phyloP scores from a whole-genome alignment of 768 basidiomycete genomes.

The Pisolithus sp. region DNA sequence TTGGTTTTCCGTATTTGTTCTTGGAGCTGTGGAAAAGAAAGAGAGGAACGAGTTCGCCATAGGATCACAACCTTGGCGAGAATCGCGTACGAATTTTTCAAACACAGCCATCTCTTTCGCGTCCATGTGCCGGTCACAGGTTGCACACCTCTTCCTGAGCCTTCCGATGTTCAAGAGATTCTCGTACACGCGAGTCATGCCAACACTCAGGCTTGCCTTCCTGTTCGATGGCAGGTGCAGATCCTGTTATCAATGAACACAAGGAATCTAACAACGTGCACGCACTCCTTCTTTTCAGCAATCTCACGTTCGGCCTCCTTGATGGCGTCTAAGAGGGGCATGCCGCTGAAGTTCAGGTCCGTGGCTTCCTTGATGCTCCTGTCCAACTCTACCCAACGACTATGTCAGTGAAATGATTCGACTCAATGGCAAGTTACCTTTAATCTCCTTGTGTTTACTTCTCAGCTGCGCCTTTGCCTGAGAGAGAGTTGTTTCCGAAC shows the following conservation, averaged over 20 bases:
- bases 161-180: conserved; percentile 51
- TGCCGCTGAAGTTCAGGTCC: conserved; percentile 22
- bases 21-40: conserved; percentile 42
- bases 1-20: conserved; percentile 54
- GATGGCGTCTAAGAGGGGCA: conserved; percentile 43
- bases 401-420: background rate
- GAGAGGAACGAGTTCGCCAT: conserved; percentile 1
- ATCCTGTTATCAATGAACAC: background rate
- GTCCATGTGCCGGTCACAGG: conserved; percentile 67
- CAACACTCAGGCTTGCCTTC: conserved; percentile 20
- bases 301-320: conserved; percentile 26
- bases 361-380: conserved; percentile 36
- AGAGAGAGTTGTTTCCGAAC: conserved; percentile 55
- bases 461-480: conserved; percentile 56
- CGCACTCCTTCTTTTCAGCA: conserved; percentile 16
- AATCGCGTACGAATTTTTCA: conserved; percentile 58
- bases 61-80: background rate
- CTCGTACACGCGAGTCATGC: conserved; percentile 45
- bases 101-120: conserved; percentile 51
- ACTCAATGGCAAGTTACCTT: conserved; percentile 35
- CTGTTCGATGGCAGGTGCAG: conserved; percentile 7
- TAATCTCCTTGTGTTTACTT: conserved; percentile 56
- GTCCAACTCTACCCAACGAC: conserved; percentile 40
- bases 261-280: background rate
- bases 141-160: conserved; percentile 61